Conservation (phyloP, 768 basidiomycete genomes). For the Lentinula sp. region DNA sequence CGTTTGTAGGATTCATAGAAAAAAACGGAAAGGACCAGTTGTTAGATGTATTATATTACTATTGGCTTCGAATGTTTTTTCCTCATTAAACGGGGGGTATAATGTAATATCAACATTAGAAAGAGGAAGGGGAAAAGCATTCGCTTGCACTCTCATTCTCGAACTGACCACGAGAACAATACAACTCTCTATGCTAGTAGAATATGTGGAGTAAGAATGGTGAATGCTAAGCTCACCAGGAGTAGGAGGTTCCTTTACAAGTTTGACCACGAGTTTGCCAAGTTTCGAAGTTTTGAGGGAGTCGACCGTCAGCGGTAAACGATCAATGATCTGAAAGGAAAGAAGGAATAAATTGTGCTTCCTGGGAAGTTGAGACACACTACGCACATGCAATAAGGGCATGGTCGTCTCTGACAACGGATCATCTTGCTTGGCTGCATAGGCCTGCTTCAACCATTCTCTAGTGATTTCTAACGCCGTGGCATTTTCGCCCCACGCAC, state of each 20-base stretch:
- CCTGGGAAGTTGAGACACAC: slow-evolving; percentile 6
- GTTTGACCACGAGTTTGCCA: slow-evolving; percentile 72
- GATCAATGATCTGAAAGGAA: slow-evolving; percentile 66
- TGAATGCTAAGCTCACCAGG: slow-evolving; percentile 61
- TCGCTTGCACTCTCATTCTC: slow-evolving; percentile 1
- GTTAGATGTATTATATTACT: slow-evolving; percentile 49
- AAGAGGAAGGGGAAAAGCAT: slow-evolving; percentile 22
- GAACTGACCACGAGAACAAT: background rate
- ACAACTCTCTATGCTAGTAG: slow-evolving; percentile 1
- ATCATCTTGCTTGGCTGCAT: slow-evolving; percentile 47
- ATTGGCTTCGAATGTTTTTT: slow-evolving; percentile 14
- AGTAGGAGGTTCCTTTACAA: slow-evolving; percentile 69
- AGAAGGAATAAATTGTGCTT: slow-evolving; percentile 7
- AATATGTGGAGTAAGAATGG: slow-evolving; percentile 11
- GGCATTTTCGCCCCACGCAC: slow-evolving; percentile 78
- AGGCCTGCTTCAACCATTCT: slow-evolving; percentile 76
- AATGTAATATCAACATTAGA: slow-evolving; percentile 18
- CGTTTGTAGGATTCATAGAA: slow-evolving; percentile 21
- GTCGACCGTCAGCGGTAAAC: slow-evolving; percentile 69
- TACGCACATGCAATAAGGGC: slow-evolving; percentile 81
- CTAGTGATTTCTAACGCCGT: slow-evolving; percentile 72
- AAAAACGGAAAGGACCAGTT: slow-evolving; percentile 29
- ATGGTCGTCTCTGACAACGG: slow-evolving; percentile 70
- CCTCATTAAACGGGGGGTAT: background rate
- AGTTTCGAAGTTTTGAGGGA: slow-evolving; percentile 66